These are phyloP conservation scores for Cladosporium sp. DNA, from an alignment of 2,329 filamentous ascomycete genomes.

Conservation along the genomic window DNA sequence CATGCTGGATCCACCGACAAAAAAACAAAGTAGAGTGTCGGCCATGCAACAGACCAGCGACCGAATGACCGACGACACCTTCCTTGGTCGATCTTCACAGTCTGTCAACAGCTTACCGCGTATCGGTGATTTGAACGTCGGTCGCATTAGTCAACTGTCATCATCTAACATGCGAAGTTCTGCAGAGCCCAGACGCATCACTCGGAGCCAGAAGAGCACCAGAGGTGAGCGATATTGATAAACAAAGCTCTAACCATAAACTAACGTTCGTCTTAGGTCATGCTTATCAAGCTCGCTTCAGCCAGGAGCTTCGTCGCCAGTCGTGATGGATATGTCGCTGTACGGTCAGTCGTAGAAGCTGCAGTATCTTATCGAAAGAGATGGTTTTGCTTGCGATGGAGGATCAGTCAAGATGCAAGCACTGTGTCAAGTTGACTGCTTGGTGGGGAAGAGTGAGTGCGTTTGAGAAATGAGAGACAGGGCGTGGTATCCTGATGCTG, in stretches of 20 bases:
- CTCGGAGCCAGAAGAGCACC: neutral
- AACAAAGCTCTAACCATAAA: neutral
- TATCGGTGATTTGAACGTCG: neutral
- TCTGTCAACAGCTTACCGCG: slow-evolving; percentile 8
- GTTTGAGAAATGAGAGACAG: no score
- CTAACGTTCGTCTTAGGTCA: neutral
- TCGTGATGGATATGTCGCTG: neutral
- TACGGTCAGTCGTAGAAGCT: no score
- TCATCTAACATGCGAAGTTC: neutral
- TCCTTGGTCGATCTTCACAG: slow-evolving; percentile 7
- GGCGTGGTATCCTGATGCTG: no score
- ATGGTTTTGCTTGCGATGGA: no score
- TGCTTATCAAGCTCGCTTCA: neutral
- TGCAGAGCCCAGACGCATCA: neutral
- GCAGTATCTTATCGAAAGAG: no score
- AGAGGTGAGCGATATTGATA: neutral
- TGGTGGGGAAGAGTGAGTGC: no score
- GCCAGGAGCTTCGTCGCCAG: neutral
- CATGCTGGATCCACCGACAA: neutral
- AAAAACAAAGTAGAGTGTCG: neutral
- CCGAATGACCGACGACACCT: neutral
- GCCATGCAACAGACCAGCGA: neutral
- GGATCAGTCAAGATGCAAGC: no score
- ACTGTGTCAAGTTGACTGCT: no score
- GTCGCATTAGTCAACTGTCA: neutral